Conservation (phyloP, 805 yeast genomes). For the Ogataea chonburiensis region DNA sequence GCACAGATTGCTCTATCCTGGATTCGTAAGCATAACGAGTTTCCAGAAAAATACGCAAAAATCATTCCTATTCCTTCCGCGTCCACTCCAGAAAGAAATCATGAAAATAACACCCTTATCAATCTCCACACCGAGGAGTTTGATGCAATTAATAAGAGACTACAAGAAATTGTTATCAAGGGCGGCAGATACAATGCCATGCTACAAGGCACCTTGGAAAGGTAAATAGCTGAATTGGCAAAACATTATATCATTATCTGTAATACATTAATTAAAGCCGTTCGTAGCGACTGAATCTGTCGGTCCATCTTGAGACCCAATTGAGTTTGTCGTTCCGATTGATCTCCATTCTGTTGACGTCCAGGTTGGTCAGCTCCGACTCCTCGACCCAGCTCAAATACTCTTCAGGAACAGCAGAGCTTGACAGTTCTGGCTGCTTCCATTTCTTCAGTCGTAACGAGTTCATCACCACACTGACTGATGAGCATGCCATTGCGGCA, state of each 20-base stretch:
- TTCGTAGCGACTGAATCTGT: constrained; percentile 4
- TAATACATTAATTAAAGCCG: neutral
- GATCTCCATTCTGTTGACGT: constrained; percentile 11
- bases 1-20: constrained; percentile 76
- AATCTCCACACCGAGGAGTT: constrained; percentile 58
- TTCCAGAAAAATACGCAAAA: constrained; percentile 40
- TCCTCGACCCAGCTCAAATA: constrained; percentile 8
- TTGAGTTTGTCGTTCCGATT: neutral
- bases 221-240: no score
- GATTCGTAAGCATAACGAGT: constrained; percentile 47
- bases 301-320: neutral
- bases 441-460: constrained; percentile 72
- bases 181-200: constrained; percentile 46
- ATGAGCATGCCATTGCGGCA: constrained; percentile 89
- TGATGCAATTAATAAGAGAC: constrained; percentile 46
- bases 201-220: no score
- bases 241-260: no score
- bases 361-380: constrained; percentile 13
- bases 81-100: constrained; percentile 55
- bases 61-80: constrained; percentile 83
- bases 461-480: constrained; percentile 82
- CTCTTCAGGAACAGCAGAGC: constrained; percentile 1
- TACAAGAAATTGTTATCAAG: constrained; percentile 42
- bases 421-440: constrained; percentile 32
- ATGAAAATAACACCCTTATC: constrained; percentile 53